A percentile compares a stretch with the other conserved stretches of the same genome.
phyloP scores from a whole-genome alignment of 345 rosid species.

The Eucalyptus pauciflora region DNA sequence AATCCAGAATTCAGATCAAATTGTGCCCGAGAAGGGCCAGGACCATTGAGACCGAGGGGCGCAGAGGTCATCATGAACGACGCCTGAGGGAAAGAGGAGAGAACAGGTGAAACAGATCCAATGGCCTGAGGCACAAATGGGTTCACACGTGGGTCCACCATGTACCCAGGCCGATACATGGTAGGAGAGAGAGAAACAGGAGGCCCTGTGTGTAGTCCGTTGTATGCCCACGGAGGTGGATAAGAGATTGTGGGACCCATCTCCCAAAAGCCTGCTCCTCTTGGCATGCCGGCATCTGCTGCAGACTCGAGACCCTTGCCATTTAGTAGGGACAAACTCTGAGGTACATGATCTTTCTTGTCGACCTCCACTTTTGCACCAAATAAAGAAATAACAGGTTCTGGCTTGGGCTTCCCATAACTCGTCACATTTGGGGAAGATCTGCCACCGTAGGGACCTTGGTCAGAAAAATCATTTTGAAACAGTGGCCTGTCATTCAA shows the following conservation, averaged over 20 bases:
- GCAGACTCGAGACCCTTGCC: slow-evolving; percentile 36
- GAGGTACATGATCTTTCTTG: slow-evolving; percentile 40
- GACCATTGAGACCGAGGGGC: slow-evolving; percentile 33
- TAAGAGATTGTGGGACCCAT: slow-evolving; percentile 41
- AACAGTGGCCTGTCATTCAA: slow-evolving; percentile 72
- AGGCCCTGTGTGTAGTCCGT: slow-evolving; percentile 37
- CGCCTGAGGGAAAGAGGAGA: slow-evolving; percentile 36
- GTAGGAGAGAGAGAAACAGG: slow-evolving; percentile 41
- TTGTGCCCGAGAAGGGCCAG: slow-evolving; percentile 41
- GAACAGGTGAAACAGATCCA: slow-evolving; percentile 36
- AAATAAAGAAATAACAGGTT: slow-evolving; percentile 59
- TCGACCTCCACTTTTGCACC: slow-evolving; percentile 62
- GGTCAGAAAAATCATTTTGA: slow-evolving; percentile 40
- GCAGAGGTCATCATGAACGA: slow-evolving; percentile 48
- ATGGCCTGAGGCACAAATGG: slow-evolving; percentile 58
- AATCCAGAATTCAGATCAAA: slow-evolving; percentile 68
- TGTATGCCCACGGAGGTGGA: slow-evolving; percentile 40
- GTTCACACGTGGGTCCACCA: slow-evolving; percentile 57
- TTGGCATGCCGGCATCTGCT: slow-evolving; percentile 27
- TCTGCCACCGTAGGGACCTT: slow-evolving; percentile 16
- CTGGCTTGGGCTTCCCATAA: slow-evolving; percentile 32
- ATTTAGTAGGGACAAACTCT: slow-evolving; percentile 31
- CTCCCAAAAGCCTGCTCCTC: slow-evolving; percentile 47
- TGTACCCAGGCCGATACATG: slow-evolving; percentile 53
- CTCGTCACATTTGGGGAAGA: slow-evolving; percentile 17